Percentiles rank a stretch among this genome's conserved stretches.
Evolutionary conservation across 495 filamentous ascomycete species (phyloP).

Genomic region (Aspergillus panamensis): DNA sequence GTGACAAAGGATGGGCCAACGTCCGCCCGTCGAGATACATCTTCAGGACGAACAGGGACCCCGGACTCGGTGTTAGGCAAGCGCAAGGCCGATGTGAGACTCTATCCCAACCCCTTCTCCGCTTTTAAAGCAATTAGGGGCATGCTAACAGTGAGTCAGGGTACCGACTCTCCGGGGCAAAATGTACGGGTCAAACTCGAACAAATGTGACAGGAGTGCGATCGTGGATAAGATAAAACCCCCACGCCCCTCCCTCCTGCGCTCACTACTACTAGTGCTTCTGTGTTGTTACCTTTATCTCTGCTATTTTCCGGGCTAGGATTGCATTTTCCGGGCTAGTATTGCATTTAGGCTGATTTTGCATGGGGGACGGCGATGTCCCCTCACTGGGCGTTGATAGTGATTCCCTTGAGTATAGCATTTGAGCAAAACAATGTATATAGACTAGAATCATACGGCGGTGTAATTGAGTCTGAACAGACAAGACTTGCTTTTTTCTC

Average conservation of each 20-base stretch:
- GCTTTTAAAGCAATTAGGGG: neutral
- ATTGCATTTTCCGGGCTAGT: neutral
- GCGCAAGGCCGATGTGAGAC: conserved; percentile 68
- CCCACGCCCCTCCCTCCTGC: neutral
- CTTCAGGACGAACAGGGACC: conserved; percentile 47
- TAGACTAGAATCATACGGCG: conserved; percentile 3
- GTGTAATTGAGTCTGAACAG: neutral
- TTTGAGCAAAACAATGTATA: conserved; percentile 1
- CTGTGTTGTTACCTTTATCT: conserved; percentile 6
- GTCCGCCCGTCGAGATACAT: conserved; percentile 37
- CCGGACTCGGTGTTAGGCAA: conserved; percentile 71
- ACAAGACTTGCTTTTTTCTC: neutral
- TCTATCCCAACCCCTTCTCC: neutral
- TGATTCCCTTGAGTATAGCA: conserved; percentile 1
- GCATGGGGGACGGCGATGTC: conserved; percentile 1
- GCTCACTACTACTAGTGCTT: neutral
- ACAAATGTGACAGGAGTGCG: conserved; percentile 21
- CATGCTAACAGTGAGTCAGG: conserved; percentile 23
- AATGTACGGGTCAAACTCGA: conserved; percentile 45
- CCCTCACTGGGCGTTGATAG: conserved; percentile 2
- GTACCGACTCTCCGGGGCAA: conserved; percentile 36
- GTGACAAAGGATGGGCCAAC: conserved; percentile 61
- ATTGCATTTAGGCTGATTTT: conserved; percentile 22
- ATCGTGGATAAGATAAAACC: neutral
- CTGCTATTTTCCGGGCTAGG: conserved; percentile 5